A percentile compares a stretch with the other conserved stretches of the same genome.
Conservation (phyloP, 495 filamentous ascomycete genomes). For the Aspergillus baeticus region DNA sequence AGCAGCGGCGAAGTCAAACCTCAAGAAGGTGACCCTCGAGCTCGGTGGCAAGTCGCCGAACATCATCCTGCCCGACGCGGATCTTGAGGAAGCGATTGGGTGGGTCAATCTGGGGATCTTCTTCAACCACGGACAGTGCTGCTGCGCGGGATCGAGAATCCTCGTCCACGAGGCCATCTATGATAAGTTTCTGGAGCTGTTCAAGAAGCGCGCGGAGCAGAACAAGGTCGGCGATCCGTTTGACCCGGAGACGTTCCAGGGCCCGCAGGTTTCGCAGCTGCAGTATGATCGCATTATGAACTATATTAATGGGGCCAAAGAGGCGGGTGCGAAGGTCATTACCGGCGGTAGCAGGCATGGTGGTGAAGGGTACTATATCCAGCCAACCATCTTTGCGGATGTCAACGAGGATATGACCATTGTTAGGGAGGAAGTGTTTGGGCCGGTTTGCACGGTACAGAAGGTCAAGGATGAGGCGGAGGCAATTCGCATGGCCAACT, state of each 20-base stretch:
- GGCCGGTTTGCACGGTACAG: conserved; percentile 38
- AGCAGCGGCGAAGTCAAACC: conserved; percentile 39
- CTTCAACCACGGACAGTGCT: conserved; percentile 53
- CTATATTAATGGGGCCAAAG: conserved; percentile 73
- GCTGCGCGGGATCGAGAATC: conserved; percentile 49
- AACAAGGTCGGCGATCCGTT: conserved; percentile 71
- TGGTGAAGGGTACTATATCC: conserved; percentile 46
- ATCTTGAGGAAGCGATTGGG: conserved; percentile 40
- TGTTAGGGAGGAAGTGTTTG: conserved; percentile 53
- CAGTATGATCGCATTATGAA: conserved; percentile 82
- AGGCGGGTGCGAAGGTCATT: conserved; percentile 73
- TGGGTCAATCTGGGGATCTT: conserved; percentile 45
- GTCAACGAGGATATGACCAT: conserved; percentile 36
- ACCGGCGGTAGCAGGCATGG: conserved; percentile 59
- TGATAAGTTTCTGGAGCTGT: conserved; percentile 47
- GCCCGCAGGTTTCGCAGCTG: conserved; percentile 75
- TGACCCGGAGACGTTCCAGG: conserved; percentile 67
- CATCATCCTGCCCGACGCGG: conserved; percentile 45
- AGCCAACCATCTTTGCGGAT: conserved; percentile 48
- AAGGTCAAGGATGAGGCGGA: conserved; percentile 80
- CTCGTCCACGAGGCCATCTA: conserved; percentile 56
- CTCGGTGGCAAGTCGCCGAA: conserved; percentile 46
- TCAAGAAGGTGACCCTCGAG: conserved; percentile 50
- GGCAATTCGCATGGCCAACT: conserved; percentile 76
- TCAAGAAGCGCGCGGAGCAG: conserved; percentile 13